phyloP scores from a whole-genome alignment of 495 filamentous ascomycete genomes.

The Pyrenopolyporus hunteri region DNA sequence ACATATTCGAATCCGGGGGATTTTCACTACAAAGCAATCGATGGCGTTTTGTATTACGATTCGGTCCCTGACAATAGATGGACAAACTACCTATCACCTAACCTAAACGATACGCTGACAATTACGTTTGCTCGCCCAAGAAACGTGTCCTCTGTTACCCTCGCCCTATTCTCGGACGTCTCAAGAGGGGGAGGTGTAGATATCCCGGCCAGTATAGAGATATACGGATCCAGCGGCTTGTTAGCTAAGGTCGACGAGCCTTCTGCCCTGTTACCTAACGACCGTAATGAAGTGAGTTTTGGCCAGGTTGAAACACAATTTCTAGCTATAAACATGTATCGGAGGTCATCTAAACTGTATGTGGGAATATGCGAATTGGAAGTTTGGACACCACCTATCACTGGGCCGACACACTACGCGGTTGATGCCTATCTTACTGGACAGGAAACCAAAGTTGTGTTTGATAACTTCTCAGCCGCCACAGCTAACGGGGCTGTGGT shows the following conservation, averaged over 20 bases:
- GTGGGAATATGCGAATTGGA: slow-evolving; percentile 49
- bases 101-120: slow-evolving; percentile 46
- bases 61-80: slow-evolving; percentile 52
- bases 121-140: slow-evolving; percentile 50
- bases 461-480: slow-evolving; percentile 36
- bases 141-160: slow-evolving; percentile 47
- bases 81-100: slow-evolving; percentile 50
- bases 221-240: slow-evolving; percentile 42
- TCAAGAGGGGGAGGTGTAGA: slow-evolving; percentile 46
- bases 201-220: slow-evolving; percentile 45
- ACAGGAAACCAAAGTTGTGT: slow-evolving; percentile 33
- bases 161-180: slow-evolving; percentile 49
- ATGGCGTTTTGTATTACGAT: slow-evolving; percentile 54
- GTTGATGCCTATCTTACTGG: slow-evolving; percentile 45
- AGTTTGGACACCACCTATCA: slow-evolving; percentile 43
- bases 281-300: slow-evolving; percentile 49
- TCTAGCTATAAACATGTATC: slow-evolving; percentile 44
- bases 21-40: slow-evolving; percentile 50
- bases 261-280: slow-evolving; percentile 45
- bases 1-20: slow-evolving; percentile 44
- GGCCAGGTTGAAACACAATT: slow-evolving; percentile 38
- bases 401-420: slow-evolving; percentile 36
- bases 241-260: slow-evolving; percentile 35
- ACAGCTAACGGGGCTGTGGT: slow-evolving; percentile 46
- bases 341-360: slow-evolving; percentile 28